Evolutionary conservation across 768 basidiomycete genomes (phyloP), one percentile per base, ranked within the genome.

Genomic region (Trametes cingulata): DNA sequence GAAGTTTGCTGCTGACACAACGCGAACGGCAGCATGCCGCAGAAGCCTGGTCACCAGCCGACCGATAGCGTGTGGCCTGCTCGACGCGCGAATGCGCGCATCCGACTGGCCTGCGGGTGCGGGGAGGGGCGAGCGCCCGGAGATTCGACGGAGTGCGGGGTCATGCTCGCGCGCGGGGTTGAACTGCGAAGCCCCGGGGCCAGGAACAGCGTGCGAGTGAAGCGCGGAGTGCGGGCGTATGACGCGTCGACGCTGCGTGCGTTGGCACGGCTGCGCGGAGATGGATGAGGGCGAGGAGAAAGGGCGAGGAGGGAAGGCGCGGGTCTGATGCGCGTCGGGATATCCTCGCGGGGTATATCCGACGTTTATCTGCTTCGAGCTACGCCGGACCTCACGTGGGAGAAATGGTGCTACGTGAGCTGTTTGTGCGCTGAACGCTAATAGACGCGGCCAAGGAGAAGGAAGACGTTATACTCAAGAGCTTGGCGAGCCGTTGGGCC

Each of bases 301-400:
- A 52, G 8, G 15, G 49, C 20, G 29, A 15, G 19, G 46, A 20
- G n/a, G 9, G 36, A 42, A 27, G 42, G 51, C 36, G 42, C 60
- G 55, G 50, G 19, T 19, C 37, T 43, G 60, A 55, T 29, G 35
- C 51, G 56, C 48, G 47, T 47, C 61, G 61, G 61, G 51, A 48
- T 49, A 63, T 63, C 52, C 48, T 63, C 61, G 61, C 61, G n/a
- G 7, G 41, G 61, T 58, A 63, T 58, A 53, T 63, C 61, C 61
- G 61, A 63, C 43, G 48, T 54, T 63, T 55, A 37, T 54, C 35
- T 41, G 50, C 49, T 63, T 17, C 15, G 45, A 17, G 40, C 20
- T 42, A 24, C 22, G 37, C 27, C 9, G 39, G 1, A 25, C 1
- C 2, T 2, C 57, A 58, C 49, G 57, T 58, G 57, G 43, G 40